Base-by-base conservation (phyloP, 345 rosid genomes). In the Bruguiera sexangula region DNA sequence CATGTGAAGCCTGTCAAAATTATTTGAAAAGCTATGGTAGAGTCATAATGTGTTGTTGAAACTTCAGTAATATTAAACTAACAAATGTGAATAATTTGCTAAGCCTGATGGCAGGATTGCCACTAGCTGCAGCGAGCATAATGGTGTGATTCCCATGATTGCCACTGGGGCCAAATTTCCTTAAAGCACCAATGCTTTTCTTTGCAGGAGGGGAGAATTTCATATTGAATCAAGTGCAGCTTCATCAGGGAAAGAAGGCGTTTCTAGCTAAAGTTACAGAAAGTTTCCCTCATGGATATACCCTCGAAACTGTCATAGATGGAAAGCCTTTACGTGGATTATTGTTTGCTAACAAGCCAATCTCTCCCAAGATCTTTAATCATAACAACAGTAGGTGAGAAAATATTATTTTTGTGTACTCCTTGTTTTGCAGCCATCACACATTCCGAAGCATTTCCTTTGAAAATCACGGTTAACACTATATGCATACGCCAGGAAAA, bases 281-380 rank as follows among this genome's bases (percentile, higher is more conserved):
- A 85, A 84, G 83, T 73, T 85, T 82, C 65, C 83, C 85, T 31
- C 83, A 82, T 81, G 95, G 98, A 63, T 90, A 83, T 83, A 84
- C 88, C 55, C 82, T 96, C 57, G 96, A 96, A 80, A 92, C 99
- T 56, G 71, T 80, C 67, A 87, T 96, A 71, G 91, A 86, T 67
- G 99, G 99, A 69, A 92, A 85, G 83, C 82, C 87, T 78, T 85
- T 96, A 29, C 91, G 89, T 63, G 97, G 98, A 66, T 81, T 96
- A 73, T 60, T 96, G 75, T 88, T 96, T 82, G 73, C 91, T 61
- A 87, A 83, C 85, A 92, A 86, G 69, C 86, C 85, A 39, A 75
- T 60, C 66, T 59, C 85, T 37, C 37, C 75, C 73, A 76, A 54
- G 27, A 32, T 79, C 65, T 62, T 69, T 63, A 63, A 70, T 78